These are phyloP conservation scores for Penicillium paneum DNA, from an alignment of 2,329 filamentous ascomycete species.

Conservation along the genomic window DNA sequence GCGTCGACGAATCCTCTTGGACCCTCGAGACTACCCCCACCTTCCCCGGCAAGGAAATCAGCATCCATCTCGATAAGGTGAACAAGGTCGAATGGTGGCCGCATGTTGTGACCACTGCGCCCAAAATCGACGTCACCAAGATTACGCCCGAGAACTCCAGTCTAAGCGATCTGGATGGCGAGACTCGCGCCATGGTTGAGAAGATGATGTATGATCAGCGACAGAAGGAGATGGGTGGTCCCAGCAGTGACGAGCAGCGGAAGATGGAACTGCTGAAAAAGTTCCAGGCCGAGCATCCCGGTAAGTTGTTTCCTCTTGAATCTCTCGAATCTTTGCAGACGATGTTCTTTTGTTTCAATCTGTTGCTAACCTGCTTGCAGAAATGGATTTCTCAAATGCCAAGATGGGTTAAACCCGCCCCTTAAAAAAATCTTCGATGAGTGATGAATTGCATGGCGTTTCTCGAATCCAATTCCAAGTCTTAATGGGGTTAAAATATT, in stretches of 20 bases:
- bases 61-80: conserved; percentile 87
- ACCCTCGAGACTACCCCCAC: conserved; percentile 68
- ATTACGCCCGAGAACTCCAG: conserved; percentile 92
- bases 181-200: conserved; percentile 96
- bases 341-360: not conserved
- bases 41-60: conserved; percentile 64
- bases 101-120: conserved; percentile 80
- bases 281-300: conserved; percentile 76
- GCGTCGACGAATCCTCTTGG: conserved; percentile 89
- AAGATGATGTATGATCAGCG: conserved; percentile 99
- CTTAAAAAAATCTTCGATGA: conserved; percentile 10
- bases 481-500: not conserved
- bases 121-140: conserved; percentile 91
- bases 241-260: conserved; percentile 90
- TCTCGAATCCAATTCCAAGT: not conserved
- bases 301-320: conserved; percentile 23
- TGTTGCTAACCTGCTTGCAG: conserved; percentile 29
- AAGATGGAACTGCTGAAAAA: conserved; percentile 90
- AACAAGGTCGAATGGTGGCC: conserved; percentile 99
- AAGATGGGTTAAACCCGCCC: conserved; percentile 51
- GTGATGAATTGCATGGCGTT: conserved; percentile 16
- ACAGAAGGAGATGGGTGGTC: conserved; percentile 88
- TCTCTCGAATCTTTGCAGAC: not conserved
- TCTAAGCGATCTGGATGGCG: conserved; percentile 86
- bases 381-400: conserved; percentile 67